These are phyloP conservation scores for Starmerella geochares DNA, from an alignment of 805 yeast species.

Conservation along the genomic window DNA sequence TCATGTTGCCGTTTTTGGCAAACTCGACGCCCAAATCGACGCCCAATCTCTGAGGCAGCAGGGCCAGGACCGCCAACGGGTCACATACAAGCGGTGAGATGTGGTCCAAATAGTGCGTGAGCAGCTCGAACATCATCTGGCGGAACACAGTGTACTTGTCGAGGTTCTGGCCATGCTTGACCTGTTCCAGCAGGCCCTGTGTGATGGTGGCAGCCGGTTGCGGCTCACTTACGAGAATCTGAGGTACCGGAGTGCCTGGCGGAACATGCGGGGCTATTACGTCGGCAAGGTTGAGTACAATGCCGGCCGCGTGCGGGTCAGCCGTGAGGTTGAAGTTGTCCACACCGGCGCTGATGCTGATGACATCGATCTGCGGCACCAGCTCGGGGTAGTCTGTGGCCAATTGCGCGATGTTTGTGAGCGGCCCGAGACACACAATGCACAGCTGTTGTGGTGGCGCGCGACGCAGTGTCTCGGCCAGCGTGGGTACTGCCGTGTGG, in stretches of 20 bases:
- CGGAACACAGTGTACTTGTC: slow-evolving; percentile 39
- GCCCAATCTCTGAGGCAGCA: slow-evolving; percentile 36
- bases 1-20: slow-evolving; percentile 28
- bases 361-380: slow-evolving; percentile 38
- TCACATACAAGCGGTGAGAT: slow-evolving; percentile 69
- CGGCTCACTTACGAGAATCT: slow-evolving; percentile 15
- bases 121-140: slow-evolving; percentile 44
- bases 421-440: slow-evolving; percentile 64
- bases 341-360: slow-evolving; percentile 71
- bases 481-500: slow-evolving; percentile 35
- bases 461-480: slow-evolving; percentile 37
- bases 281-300: slow-evolving; percentile 41
- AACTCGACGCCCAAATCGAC: slow-evolving; percentile 25
- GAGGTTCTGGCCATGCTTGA: slow-evolving; percentile 32
- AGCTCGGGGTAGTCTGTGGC: slow-evolving; percentile 47
- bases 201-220: slow-evolving; percentile 46
- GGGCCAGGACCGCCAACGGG: slow-evolving; percentile 56
- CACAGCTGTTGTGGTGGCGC: slow-evolving; percentile 41
- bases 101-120: slow-evolving; percentile 43
- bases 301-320: slow-evolving; percentile 67
- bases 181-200: slow-evolving; percentile 32
- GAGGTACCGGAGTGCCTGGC: slow-evolving; percentile 20
- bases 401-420: slow-evolving; percentile 59
- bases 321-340: slow-evolving; percentile 62
- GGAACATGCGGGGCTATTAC: slow-evolving; percentile 32